Evolutionary conservation across 305 asterid genomes (phyloP).

Genomic region (Fraxinus floribunda): DNA sequence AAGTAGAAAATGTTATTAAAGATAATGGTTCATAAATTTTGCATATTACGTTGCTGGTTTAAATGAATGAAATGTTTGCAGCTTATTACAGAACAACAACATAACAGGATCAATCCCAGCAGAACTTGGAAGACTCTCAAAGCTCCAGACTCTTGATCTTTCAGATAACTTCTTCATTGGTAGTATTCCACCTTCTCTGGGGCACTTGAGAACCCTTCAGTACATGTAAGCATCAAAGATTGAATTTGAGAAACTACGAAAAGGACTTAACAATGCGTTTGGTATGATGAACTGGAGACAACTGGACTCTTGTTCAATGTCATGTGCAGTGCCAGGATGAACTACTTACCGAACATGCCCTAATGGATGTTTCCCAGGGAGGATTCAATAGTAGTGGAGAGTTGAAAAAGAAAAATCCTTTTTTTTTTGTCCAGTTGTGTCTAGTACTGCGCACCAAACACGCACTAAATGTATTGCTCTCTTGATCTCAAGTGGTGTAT

Average conservation of each 20-base stretch:
- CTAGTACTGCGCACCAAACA: not conserved
- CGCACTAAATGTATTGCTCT: not conserved
- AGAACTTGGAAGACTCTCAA: conserved; percentile 66
- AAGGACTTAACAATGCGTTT: not conserved
- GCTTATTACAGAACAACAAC: conserved; percentile 84
- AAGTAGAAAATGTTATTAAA: conserved; percentile 27
- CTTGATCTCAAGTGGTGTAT: not conserved
- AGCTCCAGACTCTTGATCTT: conserved; percentile 85
- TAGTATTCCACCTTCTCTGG: conserved; percentile 63
- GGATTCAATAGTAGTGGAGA: not conserved
- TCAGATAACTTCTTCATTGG: conserved; percentile 70
- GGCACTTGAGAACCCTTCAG: conserved; percentile 56
- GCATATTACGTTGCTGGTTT: conserved; percentile 11
- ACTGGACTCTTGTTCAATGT: not conserved
- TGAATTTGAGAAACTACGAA: not conserved
- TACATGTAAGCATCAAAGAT: conserved; percentile 57
- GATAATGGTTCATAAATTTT: not conserved
- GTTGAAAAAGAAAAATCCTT: not conserved
- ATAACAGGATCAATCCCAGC: conserved; percentile 71
- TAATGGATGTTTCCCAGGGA: not conserved
- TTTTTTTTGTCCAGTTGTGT: not conserved
- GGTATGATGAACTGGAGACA: not conserved
- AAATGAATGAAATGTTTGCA: conserved; percentile 29
- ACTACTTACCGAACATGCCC: not conserved
- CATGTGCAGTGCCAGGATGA: not conserved